Evolutionary conservation across 129 eudicot genomes (phyloP).

Genomic region (Smallanthus sonchifolius): DNA sequence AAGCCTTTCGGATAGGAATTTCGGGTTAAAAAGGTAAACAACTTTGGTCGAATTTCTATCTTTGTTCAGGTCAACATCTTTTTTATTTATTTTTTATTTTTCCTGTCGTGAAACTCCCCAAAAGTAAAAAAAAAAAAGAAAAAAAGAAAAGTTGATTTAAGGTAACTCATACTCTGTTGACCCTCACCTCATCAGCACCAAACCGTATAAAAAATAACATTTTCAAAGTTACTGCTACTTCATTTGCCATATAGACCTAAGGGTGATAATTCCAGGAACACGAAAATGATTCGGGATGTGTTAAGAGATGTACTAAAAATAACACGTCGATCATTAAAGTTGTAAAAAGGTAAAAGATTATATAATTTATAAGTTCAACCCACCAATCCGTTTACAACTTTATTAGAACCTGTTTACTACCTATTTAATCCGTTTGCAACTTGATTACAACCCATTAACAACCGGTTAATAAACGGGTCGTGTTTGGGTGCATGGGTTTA

Average conservation of each 20-base stretch:
- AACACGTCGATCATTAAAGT: neutral
- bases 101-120: neutral
- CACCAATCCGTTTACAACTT: neutral
- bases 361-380: neutral
- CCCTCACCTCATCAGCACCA: neutral
- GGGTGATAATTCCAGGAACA: neutral
- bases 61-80: neutral
- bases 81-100: too few species aligned
- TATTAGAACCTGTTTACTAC: neutral
- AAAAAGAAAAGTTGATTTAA: neutral
- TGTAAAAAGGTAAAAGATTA: neutral
- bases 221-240: neutral
- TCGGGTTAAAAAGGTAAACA: neutral
- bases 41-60: neutral
- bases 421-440: neutral
- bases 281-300: neutral
- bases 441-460: neutral
- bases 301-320: neutral
- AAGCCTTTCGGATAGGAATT: neutral
- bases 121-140: too few species aligned
- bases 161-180: neutral
- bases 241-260: neutral
- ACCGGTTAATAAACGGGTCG: neutral
- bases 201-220: neutral
- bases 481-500: neutral